Conservation (phyloP, 2,329 filamentous ascomycete genomes). For the Lasiodiplodia sp. region DNA sequence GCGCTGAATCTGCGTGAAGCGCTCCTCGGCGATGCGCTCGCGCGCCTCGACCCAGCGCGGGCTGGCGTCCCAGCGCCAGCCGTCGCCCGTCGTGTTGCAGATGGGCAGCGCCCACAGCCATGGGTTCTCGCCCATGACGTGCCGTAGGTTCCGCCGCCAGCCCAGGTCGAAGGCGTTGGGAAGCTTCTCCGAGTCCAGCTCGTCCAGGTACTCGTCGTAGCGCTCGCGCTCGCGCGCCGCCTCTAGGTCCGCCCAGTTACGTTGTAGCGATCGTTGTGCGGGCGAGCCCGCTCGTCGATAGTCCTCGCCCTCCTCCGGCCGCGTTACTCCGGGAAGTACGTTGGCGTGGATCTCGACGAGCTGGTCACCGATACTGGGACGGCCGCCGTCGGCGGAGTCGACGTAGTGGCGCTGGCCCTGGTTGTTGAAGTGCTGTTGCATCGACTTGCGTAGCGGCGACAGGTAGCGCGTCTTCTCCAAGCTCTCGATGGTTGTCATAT, state of each 20-base stretch:
- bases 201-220: conserved; percentile 84
- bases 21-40: conserved; percentile 62
- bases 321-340: conserved; percentile 78
- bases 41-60: conserved; percentile 77
- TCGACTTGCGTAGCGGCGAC: conserved; percentile 74
- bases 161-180: conserved; percentile 95
- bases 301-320: conserved; percentile 75
- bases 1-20: conserved; percentile 49
- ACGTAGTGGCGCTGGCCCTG: conserved; percentile 49
- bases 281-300: conserved; percentile 43
- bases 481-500: conserved; percentile 94
- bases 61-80: conserved; percentile 92
- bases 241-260: conserved; percentile 38
- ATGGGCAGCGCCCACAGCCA: conserved; percentile 82
- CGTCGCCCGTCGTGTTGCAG: conserved; percentile 86
- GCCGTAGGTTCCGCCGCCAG: conserved; percentile 76
- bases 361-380: conserved; percentile 66
- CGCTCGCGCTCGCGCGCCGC: conserved; percentile 69
- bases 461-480: conserved; percentile 95
- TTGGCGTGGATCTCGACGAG: conserved; percentile 84
- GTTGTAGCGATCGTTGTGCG: conserved; percentile 54
- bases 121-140: conserved; percentile 80
- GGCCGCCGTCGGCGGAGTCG: conserved; percentile 38
- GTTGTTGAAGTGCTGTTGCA: conserved; percentile 67
- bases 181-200: conserved; percentile 84